Percentiles rank a stretch among this genome's conserved stretches.
phyloP scores from a whole-genome alignment of 805 yeast genomes.

The Suhomyces faveliae region DNA sequence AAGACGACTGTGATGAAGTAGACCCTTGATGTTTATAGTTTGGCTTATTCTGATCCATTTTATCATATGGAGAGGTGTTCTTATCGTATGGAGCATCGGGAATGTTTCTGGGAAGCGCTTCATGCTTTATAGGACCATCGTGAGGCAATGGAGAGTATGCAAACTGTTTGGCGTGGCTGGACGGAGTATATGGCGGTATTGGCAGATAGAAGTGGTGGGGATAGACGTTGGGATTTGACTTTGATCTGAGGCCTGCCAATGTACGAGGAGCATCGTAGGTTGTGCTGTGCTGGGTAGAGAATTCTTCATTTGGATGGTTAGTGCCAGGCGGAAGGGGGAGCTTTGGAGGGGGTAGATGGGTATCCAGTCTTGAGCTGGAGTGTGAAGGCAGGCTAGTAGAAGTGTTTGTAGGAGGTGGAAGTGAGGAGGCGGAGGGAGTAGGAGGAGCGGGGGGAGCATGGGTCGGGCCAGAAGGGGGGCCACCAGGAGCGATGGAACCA shows the following conservation, averaged over 20 bases:
- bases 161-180: not conserved
- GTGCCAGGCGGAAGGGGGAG: not conserved
- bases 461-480: not conserved
- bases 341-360: not conserved
- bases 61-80: not conserved
- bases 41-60: not conserved
- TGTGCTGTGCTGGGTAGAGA: too few species aligned
- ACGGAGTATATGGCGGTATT: not conserved
- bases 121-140: not conserved
- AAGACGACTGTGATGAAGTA: not conserved
- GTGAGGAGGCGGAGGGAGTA: not conserved
- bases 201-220: not conserved
- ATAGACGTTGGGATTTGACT: not conserved
- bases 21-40: not conserved
- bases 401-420: not conserved
- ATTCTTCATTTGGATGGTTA: too few species aligned
- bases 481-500: not conserved
- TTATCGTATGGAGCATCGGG: not conserved
- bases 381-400: not conserved
- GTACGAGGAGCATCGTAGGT: not conserved
- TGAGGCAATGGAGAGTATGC: not conserved
- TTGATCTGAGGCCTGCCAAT: not conserved
- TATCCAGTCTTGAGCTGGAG: not conserved
- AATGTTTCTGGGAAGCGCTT: not conserved
- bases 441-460: not conserved